Evolutionary conservation across 106 monocot species (phyloP).

Genomic region (Amphibolis antarctica): DNA sequence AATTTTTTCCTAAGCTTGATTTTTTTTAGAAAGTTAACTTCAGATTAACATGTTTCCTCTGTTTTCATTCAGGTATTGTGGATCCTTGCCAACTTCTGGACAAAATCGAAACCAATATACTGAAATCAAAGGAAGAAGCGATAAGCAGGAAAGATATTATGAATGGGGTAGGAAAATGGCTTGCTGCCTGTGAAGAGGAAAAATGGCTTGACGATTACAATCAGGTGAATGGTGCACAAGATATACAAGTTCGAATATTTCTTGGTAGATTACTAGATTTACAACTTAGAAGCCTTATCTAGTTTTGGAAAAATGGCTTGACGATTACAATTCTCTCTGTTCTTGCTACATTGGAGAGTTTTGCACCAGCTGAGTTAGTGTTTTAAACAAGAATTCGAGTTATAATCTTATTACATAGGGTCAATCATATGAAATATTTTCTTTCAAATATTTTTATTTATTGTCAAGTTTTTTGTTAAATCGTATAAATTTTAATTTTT

Average conservation of each 20-base stretch:
- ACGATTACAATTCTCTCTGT: too few species aligned
- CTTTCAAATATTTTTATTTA: too few species aligned
- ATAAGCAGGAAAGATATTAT: conserved; percentile 54
- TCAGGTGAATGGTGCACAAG: too few species aligned
- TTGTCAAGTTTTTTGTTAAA: not conserved
- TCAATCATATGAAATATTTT: too few species aligned
- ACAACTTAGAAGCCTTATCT: too few species aligned
- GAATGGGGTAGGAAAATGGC: conserved; percentile 55
- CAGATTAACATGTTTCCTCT: not conserved
- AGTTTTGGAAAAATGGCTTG: too few species aligned
- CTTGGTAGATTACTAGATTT: too few species aligned
- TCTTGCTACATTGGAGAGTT: too few species aligned
- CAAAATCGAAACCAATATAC: conserved; percentile 73
- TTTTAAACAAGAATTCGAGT: not conserved
- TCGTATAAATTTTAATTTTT: not conserved
- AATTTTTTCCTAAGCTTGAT: too few species aligned
- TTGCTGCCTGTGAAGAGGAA: conserved; percentile 69
- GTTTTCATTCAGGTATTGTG: conserved; percentile 45
- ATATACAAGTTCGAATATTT: too few species aligned
- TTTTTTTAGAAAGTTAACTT: not conserved
- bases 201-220: conserved; percentile 81
- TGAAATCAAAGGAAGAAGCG: conserved; percentile 49
- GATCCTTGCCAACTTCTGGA: conserved; percentile 76
- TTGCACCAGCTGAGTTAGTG: not conserved
- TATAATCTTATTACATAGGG: too few species aligned